These are phyloP conservation scores for Fusarium staphyleae DNA, from an alignment of 2,329 filamentous ascomycete genomes.

Conservation along the genomic window DNA sequence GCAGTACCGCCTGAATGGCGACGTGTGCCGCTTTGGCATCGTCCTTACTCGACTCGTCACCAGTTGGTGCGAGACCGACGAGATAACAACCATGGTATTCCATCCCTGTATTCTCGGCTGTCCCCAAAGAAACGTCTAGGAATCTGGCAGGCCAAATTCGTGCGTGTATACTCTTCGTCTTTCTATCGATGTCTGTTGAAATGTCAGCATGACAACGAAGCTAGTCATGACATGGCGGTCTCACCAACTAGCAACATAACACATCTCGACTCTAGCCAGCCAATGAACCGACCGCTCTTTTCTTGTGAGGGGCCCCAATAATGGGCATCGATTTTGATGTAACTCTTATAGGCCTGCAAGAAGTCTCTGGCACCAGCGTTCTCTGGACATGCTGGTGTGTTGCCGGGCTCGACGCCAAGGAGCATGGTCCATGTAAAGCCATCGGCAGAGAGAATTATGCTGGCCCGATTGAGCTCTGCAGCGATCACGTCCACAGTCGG, in stretches of 20 bases:
- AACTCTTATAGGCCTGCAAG: slow-evolving; percentile 58
- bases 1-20: slow-evolving; percentile 53
- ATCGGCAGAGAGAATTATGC: slow-evolving; percentile 47
- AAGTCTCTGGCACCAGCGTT: slow-evolving; percentile 54
- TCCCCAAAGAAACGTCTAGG: slow-evolving; percentile 44
- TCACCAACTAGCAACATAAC: slow-evolving; percentile 64
- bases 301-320: slow-evolving; percentile 68
- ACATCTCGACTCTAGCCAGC: slow-evolving; percentile 70
- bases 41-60: slow-evolving; percentile 46
- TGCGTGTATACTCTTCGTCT: slow-evolving; percentile 58
- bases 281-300: slow-evolving; percentile 62
- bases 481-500: slow-evolving; percentile 60
- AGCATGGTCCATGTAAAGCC: slow-evolving; percentile 54
- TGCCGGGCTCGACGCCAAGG: slow-evolving; percentile 35
- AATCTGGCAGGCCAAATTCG: slow-evolving; percentile 71
- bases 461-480: slow-evolving; percentile 59
- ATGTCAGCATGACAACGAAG: slow-evolving; percentile 4
- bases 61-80: slow-evolving; percentile 59
- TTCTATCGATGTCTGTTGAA: slow-evolving; percentile 60
- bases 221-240: not conserved
- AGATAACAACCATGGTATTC: slow-evolving; percentile 69
- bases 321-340: slow-evolving; percentile 67
- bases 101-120: slow-evolving; percentile 39
- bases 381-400: not conserved
- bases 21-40: slow-evolving; percentile 53